Evolutionary conservation across 2,329 filamentous ascomycete genomes (phyloP).

Genomic region (Colletotrichum aenigma): DNA sequence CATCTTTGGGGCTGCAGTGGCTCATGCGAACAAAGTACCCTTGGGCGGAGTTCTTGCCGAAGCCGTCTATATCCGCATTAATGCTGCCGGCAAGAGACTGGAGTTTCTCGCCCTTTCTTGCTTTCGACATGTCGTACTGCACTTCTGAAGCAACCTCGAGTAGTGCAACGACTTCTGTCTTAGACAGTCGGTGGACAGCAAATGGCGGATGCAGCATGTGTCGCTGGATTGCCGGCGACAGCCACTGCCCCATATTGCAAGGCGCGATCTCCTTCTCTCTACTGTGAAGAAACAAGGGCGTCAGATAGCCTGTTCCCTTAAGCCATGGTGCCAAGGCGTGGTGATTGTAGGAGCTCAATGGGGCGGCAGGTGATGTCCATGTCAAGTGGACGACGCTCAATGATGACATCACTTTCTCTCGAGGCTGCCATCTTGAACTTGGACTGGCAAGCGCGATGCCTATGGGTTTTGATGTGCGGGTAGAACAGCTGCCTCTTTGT

Average conservation of each 20-base stretch:
- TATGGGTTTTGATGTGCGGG: neutral
- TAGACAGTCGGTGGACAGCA: neutral
- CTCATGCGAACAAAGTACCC: neutral
- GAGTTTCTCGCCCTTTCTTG: rapidly evolving
- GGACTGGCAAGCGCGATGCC: neutral
- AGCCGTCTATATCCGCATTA: neutral
- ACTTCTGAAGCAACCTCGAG: neutral
- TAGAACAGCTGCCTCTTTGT: neutral
- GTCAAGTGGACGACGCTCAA: neutral
- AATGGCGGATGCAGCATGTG: neutral
- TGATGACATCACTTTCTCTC: neutral
- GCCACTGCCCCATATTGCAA: neutral
- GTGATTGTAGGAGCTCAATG: neutral
- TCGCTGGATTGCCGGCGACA: neutral
- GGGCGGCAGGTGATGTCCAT: neutral
- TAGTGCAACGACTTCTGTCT: neutral
- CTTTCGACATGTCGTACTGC: rapidly evolving
- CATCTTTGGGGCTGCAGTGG: neutral
- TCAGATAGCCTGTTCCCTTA: neutral
- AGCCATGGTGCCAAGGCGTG: neutral
- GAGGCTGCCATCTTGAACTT: neutral
- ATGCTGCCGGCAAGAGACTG: neutral
- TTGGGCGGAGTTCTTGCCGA: neutral
- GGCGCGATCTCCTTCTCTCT: neutral
- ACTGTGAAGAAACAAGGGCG: neutral